Conservation (phyloP, 495 filamentous ascomycete species). For the Penicillium atrosanguineum region DNA sequence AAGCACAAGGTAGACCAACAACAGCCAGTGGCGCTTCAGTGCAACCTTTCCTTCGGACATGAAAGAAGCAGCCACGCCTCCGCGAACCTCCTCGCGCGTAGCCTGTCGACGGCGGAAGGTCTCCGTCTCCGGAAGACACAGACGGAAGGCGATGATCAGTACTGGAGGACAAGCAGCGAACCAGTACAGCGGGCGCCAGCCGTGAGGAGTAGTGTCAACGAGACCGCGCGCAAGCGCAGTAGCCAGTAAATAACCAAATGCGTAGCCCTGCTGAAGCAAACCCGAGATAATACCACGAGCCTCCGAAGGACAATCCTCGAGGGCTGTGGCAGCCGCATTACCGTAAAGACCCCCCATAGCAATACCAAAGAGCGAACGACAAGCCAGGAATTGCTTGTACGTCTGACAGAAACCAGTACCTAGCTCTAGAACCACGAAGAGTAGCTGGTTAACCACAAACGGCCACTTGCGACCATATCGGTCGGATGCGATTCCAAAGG, state of each 20-base stretch:
- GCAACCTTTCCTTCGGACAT: slow-evolving; percentile 73
- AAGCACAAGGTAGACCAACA: slow-evolving; percentile 76
- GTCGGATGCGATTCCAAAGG: slow-evolving; percentile 80
- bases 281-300: slow-evolving; percentile 76
- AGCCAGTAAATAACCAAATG: slow-evolving; percentile 81
- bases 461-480: slow-evolving; percentile 88
- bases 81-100: slow-evolving; percentile 49
- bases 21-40: slow-evolving; percentile 71
- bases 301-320: slow-evolving; percentile 77
- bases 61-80: slow-evolving; percentile 59
- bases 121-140: slow-evolving; percentile 74
- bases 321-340: slow-evolving; percentile 80
- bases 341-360: slow-evolving; percentile 90
- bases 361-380: slow-evolving; percentile 81
- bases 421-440: slow-evolving; percentile 79
- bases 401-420: slow-evolving; percentile 77
- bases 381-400: slow-evolving; percentile 75
- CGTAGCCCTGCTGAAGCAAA: slow-evolving; percentile 85
- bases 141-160: slow-evolving; percentile 75
- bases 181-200: slow-evolving; percentile 84
- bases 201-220: slow-evolving; percentile 69
- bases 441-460: slow-evolving; percentile 76
- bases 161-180: slow-evolving; percentile 78
- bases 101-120: slow-evolving; percentile 61
- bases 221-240: slow-evolving; percentile 72